Base-by-base conservation (phyloP, 148 eudicot species). In the Nepenthes gracilis region DNA sequence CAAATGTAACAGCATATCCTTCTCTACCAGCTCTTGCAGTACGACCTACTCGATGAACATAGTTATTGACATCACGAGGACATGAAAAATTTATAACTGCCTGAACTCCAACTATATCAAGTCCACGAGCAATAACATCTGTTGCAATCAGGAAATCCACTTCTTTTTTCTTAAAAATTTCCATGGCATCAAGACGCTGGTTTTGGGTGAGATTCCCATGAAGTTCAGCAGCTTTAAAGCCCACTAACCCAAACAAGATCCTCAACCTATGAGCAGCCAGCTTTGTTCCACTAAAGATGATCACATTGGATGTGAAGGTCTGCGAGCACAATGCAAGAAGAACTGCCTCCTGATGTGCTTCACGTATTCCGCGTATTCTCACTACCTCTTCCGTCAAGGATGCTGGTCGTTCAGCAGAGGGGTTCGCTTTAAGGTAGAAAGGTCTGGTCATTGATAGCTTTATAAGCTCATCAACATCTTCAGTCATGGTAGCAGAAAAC, bases 41-140 rank as follows among this genome's bases (percentile, higher is more conserved):
- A n/a, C 98, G 98, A 77, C 98, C 98, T 10, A 88, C 98, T 70
- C 98, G 86, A 76, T 92, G 98, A 67, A 92, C 84, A 74, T 92
- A 92, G 67, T 79, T 84, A 5, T 75, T 88, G 66, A 88, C 82
- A 57, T 86, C 87, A 63, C 95, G 86, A 40, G 98, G 98, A 72
- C 98, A 93, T 35, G 83, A 85, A 65, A 78, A 86, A 58, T 86
- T 93, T 65, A 93, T 84, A 66, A 93, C 98, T 33, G 98, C 85
- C 66, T 80, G 74, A 55, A 93, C 90, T 60, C 96, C 98, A 65
- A 84, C 82, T 12, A 93, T 88, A 63, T 93, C 98, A 76, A 93
- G 85, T 54, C 98, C 98, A 63, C 96, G 86, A 72, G 95, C 90
- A 67, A 91, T 85, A 69, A 93, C 80, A 82, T 88, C 94, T 36